phyloP scores from a whole-genome alignment of 2,329 filamentous ascomycete genomes.

The Monilinia laxa region DNA sequence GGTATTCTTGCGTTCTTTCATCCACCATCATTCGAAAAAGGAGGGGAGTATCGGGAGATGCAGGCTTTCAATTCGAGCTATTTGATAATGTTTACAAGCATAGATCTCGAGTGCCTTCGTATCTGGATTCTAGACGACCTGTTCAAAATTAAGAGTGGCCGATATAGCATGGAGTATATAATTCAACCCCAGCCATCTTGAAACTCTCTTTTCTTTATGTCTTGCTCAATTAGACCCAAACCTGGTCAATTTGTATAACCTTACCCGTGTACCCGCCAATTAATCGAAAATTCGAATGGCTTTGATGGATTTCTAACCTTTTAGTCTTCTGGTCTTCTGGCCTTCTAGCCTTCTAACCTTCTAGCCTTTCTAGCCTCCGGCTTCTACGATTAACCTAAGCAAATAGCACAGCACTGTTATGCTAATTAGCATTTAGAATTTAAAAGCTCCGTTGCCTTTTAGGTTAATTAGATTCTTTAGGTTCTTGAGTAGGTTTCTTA shows the following conservation, averaged over 20 bases:
- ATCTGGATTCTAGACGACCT: not conserved
- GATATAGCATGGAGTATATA: conserved; percentile 10
- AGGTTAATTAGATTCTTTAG: not conserved
- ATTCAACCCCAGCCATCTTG: conserved; percentile 16
- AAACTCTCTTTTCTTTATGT: conserved; percentile 15
- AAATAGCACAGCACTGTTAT: not conserved
- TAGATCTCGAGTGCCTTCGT: conserved; percentile 7
- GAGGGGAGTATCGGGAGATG: not conserved
- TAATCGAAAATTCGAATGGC: conserved; percentile 9
- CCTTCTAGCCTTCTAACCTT: not conserved
- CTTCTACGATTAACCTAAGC: not conserved
- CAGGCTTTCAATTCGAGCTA: not conserved
- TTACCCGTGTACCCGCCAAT: conserved; percentile 20
- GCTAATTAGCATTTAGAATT: not conserved
- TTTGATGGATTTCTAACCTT: conserved; percentile 1
- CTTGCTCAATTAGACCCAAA: not conserved
- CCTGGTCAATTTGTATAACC: conserved; percentile 1
- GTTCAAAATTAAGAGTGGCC: conserved; percentile 6
- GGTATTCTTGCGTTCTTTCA: not conserved
- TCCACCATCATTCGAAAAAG: conserved; percentile 4
- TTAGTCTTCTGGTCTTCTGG: not conserved
- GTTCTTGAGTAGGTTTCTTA: conserved; percentile 3
- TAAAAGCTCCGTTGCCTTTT: not conserved
- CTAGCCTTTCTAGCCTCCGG: not conserved
- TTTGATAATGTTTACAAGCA: not conserved